Percentiles rank a stretch among this genome's conserved stretches.
These are phyloP conservation scores for Penicillium sp. DNA, from an alignment of 2,329 filamentous ascomycete species.

Conservation along the genomic window DNA sequence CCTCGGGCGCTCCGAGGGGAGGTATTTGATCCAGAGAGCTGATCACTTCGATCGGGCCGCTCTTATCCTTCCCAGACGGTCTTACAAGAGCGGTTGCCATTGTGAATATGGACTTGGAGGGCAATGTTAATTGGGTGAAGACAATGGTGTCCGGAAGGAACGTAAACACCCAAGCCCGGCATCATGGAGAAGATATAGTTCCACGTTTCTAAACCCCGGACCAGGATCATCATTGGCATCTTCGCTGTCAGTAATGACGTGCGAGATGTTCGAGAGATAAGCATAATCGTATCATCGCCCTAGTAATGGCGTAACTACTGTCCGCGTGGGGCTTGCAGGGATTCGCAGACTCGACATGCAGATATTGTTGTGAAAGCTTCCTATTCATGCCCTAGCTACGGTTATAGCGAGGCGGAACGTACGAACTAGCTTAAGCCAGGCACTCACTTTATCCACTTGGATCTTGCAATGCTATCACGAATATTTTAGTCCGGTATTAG, in stretches of 20 bases:
- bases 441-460: too few species aligned
- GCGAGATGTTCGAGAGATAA: neutral
- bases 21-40: neutral
- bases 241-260: neutral
- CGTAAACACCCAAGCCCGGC: neutral
- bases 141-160: neutral
- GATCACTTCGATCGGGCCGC: neutral
- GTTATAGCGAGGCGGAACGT: too few species aligned
- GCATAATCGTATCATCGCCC: neutral
- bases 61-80: neutral
- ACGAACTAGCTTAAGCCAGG: too few species aligned
- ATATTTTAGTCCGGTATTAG: too few species aligned
- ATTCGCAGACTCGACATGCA: too few species aligned
- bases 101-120: neutral
- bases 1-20: neutral
- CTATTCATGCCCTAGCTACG: too few species aligned
- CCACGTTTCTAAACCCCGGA: neutral
- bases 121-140: neutral
- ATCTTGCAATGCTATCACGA: too few species aligned
- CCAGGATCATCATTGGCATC: neutral
- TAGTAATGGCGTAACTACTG: neutral
- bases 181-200: neutral
- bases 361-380: too few species aligned
- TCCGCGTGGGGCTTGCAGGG: too few species aligned
- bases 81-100: neutral